Base-by-base conservation (phyloP, 371 early-diverging fungal species). In the Mucor lusitanicus region DNA sequence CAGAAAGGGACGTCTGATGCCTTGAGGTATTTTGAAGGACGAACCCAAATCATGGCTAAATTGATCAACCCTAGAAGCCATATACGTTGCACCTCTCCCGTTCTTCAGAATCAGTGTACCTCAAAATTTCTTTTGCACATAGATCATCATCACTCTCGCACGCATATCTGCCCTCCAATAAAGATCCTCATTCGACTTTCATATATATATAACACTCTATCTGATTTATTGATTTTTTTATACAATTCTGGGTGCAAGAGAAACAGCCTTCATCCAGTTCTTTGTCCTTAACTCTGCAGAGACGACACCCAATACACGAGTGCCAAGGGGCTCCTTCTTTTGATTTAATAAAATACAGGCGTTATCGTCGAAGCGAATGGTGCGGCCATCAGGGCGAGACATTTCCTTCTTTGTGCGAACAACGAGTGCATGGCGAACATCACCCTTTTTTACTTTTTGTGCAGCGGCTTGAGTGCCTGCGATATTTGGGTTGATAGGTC, bases 341-440 rank as follows among this genome's bases (percentile, higher is more conserved):
- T 92, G 94, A 80, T 96, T 96, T 65, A 98, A 84, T 76, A 99
- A 90, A 65, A 99, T 94, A 67, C 93, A 94, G 35, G 99, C 99
- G 74, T 99, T 99, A 75, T 99, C 99, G 71, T 97, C 99, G 69
- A 99, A 99, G 33, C 91, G 87, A 60, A 98, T 90, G 59, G 92
- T 94, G 50, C 94, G 91, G 58, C 99, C 99, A 68, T 99, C 98
- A 32, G 92, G 91, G 50, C 99, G 89, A 42, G 90, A 76, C 70
- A 92, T 91, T 76, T 95, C 96, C 84, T 96, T 97, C 72, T 90
- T 89, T 19, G 95, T 92, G 54, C 99, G 90, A 40, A 97, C 97
- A 48, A 99, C 92, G 12, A 99, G 81, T 0, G 96, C 99, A 62
- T 95, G 88, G 42, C 91, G 85, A 39, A 99, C 98, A 75, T 99